Evolutionary conservation across 2,329 filamentous ascomycete genomes (phyloP).

Genomic region (Elsinoe australis): DNA sequence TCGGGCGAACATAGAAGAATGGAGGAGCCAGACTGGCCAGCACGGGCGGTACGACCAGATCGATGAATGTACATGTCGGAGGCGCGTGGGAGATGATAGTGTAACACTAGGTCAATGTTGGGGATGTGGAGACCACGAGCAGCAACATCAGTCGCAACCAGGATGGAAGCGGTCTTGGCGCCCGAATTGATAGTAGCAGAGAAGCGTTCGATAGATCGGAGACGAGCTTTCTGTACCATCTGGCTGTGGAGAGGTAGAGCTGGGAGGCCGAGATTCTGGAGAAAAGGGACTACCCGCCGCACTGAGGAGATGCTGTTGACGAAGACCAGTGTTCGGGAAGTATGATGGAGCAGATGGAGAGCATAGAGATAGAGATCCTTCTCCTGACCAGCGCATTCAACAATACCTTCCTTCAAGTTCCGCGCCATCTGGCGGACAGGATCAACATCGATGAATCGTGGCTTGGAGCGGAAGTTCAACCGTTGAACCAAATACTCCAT

Average conservation of each 20-base stretch:
- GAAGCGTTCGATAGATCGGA: constrained; percentile 89
- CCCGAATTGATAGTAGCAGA: constrained; percentile 39
- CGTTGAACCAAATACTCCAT: constrained; percentile 91
- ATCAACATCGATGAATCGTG: constrained; percentile 88
- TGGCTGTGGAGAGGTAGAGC: constrained; percentile 78
- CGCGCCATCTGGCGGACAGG: constrained; percentile 82
- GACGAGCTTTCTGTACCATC: constrained; percentile 90
- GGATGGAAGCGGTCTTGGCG: constrained; percentile 48
- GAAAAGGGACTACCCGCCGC: constrained; percentile 72
- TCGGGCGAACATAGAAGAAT: constrained; percentile 86
- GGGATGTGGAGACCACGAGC: constrained; percentile 90
- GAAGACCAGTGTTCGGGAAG: constrained; percentile 77
- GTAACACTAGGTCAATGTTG: constrained; percentile 78
- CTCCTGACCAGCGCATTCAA: constrained; percentile 88
- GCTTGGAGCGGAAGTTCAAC: constrained; percentile 75
- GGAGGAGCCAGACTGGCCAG: constrained; percentile 66
- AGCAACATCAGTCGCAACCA: constrained; percentile 86
- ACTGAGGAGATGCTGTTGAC: constrained; percentile 94
- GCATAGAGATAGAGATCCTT: constrained; percentile 96
- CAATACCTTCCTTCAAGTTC: constrained; percentile 75
- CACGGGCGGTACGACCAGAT: constrained; percentile 87
- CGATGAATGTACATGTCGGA: constrained; percentile 94
- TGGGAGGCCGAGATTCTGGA: constrained; percentile 72
- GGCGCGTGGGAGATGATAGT: constrained; percentile 88
- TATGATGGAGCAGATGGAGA: constrained; percentile 72